phyloP scores from a whole-genome alignment of 768 basidiomycete species.

The Trametes coccinea region DNA sequence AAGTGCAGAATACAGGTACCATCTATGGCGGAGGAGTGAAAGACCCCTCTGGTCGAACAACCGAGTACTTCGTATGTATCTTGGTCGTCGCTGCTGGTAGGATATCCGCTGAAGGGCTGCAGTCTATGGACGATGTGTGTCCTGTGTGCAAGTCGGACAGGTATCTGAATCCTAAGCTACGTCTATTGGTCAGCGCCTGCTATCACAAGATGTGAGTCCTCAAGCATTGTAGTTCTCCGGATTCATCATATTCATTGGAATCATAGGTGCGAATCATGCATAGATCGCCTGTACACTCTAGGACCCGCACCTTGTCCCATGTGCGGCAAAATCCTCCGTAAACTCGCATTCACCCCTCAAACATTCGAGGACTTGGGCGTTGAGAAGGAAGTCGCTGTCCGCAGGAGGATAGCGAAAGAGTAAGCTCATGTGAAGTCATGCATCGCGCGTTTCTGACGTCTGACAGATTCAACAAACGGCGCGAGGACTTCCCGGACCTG shows the following conservation, averaged over 20 bases:
- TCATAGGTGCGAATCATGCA: constrained; percentile 94
- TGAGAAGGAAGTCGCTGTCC: constrained; percentile 91
- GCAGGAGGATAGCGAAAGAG: constrained; percentile 89
- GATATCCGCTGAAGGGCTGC: constrained; percentile 1
- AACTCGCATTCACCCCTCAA: constrained; percentile 93
- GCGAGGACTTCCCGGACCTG: constrained; percentile 83
- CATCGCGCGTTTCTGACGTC: neutral
- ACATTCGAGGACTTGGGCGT: constrained; percentile 92
- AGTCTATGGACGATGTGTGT: constrained; percentile 94
- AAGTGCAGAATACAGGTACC: constrained; percentile 68
- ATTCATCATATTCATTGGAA: neutral
- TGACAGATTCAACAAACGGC: constrained; percentile 87
- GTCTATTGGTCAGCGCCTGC: constrained; percentile 92
- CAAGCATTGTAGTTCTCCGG: neutral
- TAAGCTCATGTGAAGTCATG: constrained; percentile 37
- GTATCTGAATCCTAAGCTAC: constrained; percentile 91
- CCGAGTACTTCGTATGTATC: constrained; percentile 73
- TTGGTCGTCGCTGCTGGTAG: neutral
- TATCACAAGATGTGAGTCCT: constrained; percentile 91
- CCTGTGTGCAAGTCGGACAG: constrained; percentile 97
- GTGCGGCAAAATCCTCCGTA: constrained; percentile 83
- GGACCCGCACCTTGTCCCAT: constrained; percentile 96
- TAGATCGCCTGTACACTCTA: constrained; percentile 92
- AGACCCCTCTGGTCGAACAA: constrained; percentile 78
- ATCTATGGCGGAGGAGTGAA: constrained; percentile 84